These are phyloP conservation scores for Apium graveolens DNA, from an alignment of 129 eudicot genomes.

Conservation along the genomic window DNA sequence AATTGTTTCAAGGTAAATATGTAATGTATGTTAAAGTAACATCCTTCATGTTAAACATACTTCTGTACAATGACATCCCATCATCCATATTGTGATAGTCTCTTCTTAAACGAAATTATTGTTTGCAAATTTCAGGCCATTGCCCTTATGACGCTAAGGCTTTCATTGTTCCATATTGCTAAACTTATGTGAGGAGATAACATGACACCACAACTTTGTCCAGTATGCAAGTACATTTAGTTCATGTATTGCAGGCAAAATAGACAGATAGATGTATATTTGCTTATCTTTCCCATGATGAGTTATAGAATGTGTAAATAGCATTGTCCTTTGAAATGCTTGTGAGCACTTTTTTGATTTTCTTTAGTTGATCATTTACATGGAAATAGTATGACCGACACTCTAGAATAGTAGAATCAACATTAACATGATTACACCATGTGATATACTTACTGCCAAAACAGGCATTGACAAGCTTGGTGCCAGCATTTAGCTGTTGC, in stretches of 20 bases:
- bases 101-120: slow-evolving; percentile 8
- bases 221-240: slow-evolving; percentile 8
- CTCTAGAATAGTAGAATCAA: not conserved
- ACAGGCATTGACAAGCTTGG: slow-evolving; percentile 3
- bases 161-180: slow-evolving; percentile 7
- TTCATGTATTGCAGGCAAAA: slow-evolving; percentile 5
- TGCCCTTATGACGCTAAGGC: slow-evolving; percentile 2
- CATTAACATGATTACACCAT: not conserved
- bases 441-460: not conserved
- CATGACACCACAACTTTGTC: slow-evolving; percentile 6
- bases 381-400: not conserved
- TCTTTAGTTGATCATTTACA: not conserved
- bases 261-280: slow-evolving; percentile 6
- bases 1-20: slow-evolving; percentile 18
- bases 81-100: not conserved
- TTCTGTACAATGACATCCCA: not conserved
- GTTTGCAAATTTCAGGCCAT: slow-evolving; percentile 20
- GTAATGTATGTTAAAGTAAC: not conserved
- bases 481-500: not conserved
- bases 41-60: not conserved
- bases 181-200: slow-evolving; percentile 1
- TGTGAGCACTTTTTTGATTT: not conserved
- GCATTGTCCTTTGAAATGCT: not conserved
- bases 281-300: not conserved
- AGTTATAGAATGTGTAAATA: not conserved